Percentiles rank a stretch among this genome's conserved stretches.
phyloP scores from a whole-genome alignment of 2,329 filamentous ascomycete species.

The Tolypocladium cylindrosporum region DNA sequence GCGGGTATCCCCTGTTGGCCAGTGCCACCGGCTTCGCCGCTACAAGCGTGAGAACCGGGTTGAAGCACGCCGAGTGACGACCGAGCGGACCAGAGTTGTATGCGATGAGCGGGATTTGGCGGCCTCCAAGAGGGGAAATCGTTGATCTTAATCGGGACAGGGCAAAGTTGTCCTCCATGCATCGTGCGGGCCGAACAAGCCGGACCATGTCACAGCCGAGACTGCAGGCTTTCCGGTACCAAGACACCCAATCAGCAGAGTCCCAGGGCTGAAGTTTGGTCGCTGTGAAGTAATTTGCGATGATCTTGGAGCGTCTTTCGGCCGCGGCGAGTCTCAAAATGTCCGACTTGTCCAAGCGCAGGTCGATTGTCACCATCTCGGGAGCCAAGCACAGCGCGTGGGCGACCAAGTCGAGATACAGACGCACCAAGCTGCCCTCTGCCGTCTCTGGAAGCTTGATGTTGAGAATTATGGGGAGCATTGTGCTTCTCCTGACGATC shows the following conservation, averaged over 20 bases:
- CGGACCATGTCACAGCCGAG: conserved; percentile 54
- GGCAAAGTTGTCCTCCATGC: conserved; percentile 53
- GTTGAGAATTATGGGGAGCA: conserved; percentile 48
- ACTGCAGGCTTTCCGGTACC: conserved; percentile 47
- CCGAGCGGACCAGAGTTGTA: conserved; percentile 57
- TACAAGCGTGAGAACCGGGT: conserved; percentile 52
- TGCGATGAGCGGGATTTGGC: conserved; percentile 44
- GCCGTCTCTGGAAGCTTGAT: conserved; percentile 24
- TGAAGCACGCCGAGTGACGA: conserved; percentile 56
- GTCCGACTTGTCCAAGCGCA: conserved; percentile 42
- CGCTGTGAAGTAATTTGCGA: conserved; percentile 41
- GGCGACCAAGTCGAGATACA: conserved; percentile 46
- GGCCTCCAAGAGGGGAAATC: conserved; percentile 29
- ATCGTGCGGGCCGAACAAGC: conserved; percentile 45
- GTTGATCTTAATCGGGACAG: conserved; percentile 44
- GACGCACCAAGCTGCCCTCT: conserved; percentile 9
- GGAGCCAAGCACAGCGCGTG: conserved; percentile 53
- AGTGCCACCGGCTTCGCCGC: conserved; percentile 28
- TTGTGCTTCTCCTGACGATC: conserved; percentile 51
- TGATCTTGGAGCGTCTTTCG: conserved; percentile 49
- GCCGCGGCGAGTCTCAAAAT: conserved; percentile 38
- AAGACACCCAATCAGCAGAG: conserved; percentile 40
- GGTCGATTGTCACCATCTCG: conserved; percentile 53
- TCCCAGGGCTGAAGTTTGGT: conserved; percentile 42
- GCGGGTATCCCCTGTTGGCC: conserved; percentile 12